These are phyloP conservation scores for Irpex rosettiformis DNA, from an alignment of 1,284 basidiomycete species.

Conservation along the genomic window DNA sequence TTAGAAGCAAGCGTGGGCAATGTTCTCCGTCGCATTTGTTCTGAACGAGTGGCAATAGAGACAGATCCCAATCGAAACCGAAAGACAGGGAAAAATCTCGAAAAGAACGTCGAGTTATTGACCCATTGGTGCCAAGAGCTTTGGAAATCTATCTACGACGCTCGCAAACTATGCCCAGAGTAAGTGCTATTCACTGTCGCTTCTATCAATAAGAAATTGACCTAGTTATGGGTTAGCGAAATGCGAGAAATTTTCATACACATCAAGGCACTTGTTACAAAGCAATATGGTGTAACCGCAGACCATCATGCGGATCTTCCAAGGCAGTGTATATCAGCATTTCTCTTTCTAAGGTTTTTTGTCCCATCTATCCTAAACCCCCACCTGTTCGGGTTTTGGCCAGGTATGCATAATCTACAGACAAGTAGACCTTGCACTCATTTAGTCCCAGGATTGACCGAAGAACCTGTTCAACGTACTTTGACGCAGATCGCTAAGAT, in stretches of 20 bases:
- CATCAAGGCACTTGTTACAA: constrained; percentile 69
- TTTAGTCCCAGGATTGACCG: constrained; percentile 56
- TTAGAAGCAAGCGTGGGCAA: constrained; percentile 74
- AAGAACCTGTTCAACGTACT: constrained; percentile 62
- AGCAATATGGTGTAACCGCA: constrained; percentile 44
- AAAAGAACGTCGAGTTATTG: constrained; percentile 67
- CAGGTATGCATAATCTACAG: constrained; percentile 42
- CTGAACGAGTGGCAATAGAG: constrained; percentile 73
- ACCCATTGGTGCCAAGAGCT: constrained; percentile 74
- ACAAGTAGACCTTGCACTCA: constrained; percentile 3
- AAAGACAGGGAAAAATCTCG: constrained; percentile 56
- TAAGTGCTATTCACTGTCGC: constrained; percentile 34
- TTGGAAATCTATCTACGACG: constrained; percentile 76
- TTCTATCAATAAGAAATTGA: background rate
- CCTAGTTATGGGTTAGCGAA: constrained; percentile 50
- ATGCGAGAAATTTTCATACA: constrained; percentile 70
- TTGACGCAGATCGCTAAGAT: constrained; percentile 77
- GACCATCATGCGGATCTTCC: constrained; percentile 55
- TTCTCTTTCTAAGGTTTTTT: constrained; percentile 82
- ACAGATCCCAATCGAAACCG: constrained; percentile 64
- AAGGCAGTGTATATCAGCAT: constrained; percentile 81
- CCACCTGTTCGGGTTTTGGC: constrained; percentile 70
- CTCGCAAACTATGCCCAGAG: constrained; percentile 70
- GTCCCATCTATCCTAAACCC: constrained; percentile 78
- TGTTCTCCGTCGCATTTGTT: constrained; percentile 62